phyloP scores from a whole-genome alignment of 352 stramenopile species.

The Phytophthora meadii region DNA sequence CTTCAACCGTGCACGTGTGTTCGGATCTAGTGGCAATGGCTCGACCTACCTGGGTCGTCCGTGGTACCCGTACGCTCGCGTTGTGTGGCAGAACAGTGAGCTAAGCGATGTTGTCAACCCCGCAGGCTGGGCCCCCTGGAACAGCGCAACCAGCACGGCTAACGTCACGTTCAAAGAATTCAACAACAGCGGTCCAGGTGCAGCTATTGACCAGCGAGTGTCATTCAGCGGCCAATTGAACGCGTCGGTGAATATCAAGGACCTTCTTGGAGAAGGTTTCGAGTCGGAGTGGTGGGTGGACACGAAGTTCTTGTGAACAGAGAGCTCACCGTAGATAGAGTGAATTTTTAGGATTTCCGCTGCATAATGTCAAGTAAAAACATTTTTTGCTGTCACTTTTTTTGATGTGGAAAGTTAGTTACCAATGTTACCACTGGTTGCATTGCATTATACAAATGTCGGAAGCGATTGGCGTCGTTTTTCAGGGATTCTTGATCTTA shows the following conservation, averaged over 20 bases:
- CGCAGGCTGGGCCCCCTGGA: neutral
- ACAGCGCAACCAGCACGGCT: conserved; percentile 3
- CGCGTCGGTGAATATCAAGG: conserved; percentile 1
- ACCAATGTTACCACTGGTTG: no score
- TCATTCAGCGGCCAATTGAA: conserved; percentile 6
- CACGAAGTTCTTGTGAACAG: neutral
- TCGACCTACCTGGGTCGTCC: conserved; percentile 8
- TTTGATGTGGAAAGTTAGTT: no score
- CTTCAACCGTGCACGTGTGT: conserved; percentile 9
- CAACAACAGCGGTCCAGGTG: conserved; percentile 10
- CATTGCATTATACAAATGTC: no score
- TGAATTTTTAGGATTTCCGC: no score
- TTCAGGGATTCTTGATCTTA: no score
- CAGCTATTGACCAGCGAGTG: conserved; percentile 2
- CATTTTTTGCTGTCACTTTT: neutral
- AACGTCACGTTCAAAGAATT: conserved; percentile 15
- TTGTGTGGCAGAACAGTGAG: conserved; percentile 13
- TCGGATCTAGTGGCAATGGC: conserved; percentile 4
- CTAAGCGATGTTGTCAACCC: conserved; percentile 9
- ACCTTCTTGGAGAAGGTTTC: conserved; percentile 1
- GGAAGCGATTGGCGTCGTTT: no score
- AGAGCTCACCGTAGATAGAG: neutral
- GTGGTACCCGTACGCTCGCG: conserved; percentile 9
- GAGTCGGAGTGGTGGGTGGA: conserved; percentile 1
- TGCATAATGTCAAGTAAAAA: neutral